These are phyloP conservation scores for Claviceps spartinae DNA, from an alignment of 2,329 filamentous ascomycete species.

Conservation along the genomic window DNA sequence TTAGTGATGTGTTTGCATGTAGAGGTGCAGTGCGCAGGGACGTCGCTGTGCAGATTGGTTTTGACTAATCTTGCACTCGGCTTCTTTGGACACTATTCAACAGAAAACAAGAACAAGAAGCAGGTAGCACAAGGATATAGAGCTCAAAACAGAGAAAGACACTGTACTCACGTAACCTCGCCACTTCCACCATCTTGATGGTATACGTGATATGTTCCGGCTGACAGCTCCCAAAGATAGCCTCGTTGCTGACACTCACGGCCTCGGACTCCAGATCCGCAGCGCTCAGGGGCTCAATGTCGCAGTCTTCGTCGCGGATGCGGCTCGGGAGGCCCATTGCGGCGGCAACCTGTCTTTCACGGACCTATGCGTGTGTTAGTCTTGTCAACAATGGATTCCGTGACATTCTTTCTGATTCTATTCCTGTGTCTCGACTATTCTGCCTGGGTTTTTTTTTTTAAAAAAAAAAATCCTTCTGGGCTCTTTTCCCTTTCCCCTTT, in stretches of 20 bases:
- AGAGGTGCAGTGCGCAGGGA: no score
- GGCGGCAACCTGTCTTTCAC: constrained; percentile 23
- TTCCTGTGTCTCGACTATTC: neutral
- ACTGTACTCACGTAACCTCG: constrained; percentile 16
- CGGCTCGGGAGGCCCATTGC: constrained; percentile 23
- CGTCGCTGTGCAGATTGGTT: no score
- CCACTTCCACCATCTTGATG: constrained; percentile 25
- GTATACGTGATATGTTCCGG: constrained; percentile 21
- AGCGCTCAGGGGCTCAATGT: constrained; percentile 20
- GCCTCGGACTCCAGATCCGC: constrained; percentile 20
- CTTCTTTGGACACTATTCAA: no score
- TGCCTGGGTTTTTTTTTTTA: no score
- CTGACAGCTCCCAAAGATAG: constrained; percentile 18
- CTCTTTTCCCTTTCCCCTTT: neutral
- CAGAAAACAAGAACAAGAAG: no score
- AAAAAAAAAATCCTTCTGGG: neutral
- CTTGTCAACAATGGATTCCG: no score
- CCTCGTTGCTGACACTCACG: constrained; percentile 6
- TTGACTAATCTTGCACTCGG: no score
- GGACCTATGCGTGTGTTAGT: constrained; percentile 13
- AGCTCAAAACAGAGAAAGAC: neutral
- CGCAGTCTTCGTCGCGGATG: constrained; percentile 25
- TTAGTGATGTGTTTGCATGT: no score
- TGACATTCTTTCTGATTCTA: neutral
- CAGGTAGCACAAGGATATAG: neutral